Evolutionary conservation across 306 rosid genomes (phyloP), one percentile per base, ranked within the genome.

Genomic region (Cucumis cinereus): DNA sequence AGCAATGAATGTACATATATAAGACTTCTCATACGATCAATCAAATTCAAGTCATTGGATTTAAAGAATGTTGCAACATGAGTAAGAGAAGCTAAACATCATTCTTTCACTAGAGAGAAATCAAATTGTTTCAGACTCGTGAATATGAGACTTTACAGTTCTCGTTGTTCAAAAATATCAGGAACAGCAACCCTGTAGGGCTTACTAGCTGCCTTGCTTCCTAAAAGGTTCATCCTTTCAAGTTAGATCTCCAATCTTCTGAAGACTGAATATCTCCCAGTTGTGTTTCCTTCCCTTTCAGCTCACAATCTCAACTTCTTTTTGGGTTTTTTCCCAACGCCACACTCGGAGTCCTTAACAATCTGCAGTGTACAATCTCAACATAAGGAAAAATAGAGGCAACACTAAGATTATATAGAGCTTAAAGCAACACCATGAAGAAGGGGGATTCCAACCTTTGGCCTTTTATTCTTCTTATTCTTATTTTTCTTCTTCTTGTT

Each of bases 401-500:
- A 71, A 50, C 75, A 24, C 41, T 50, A 5, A 10, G 53, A 71
- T 10, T 22, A 67, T 38, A 70, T 19, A 72, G 60, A 50, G 76
- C 76, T 50, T 28, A 17, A 24, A 16, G 26, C 54, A 74, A 67
- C 57, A n/a, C 78, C 73, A 52, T 68, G 66, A 72, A 66, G 35
- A 30, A 30, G 35, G 35, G 30, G 55, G 41, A 36, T 60, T 80
- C 47, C 36, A 53, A 91, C 93, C 96, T 86, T 94, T 67, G 63
- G 88, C 64, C 75, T 88, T 58, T 87, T 84, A 45, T 82, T 84
- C 80, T 85, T 87, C 62, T 74, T 85, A 26, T 78, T 60, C 33
- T 76, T 41, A 15, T 74, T 80, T 38, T 74, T 41, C 62, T 81
- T 86, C 35, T 84, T 89, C 54, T 55, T 75, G 26, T 82, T 92